Base-by-base conservation (phyloP, 345 rosid species). In the Brassica incana region DNA sequence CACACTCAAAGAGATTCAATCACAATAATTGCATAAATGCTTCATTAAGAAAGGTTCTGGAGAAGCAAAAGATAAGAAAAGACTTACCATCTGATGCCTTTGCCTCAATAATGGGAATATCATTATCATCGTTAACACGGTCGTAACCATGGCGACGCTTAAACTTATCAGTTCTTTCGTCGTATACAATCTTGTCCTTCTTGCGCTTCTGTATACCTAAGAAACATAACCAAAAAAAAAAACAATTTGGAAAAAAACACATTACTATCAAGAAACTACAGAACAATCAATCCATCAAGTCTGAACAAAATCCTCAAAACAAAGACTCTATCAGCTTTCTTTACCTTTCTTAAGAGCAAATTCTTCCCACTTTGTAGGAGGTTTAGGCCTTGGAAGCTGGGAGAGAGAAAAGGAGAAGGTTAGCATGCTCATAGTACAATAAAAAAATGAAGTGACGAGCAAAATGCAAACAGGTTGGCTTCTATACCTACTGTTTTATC, bases 71-170 rank as follows among this genome's bases (percentile, higher is more conserved):
- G n/a, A n/a, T n/a, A n/a, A n/a, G n/a, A n/a, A n/a, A n/a, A n/a
- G n/a, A n/a, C 79, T 62, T 85, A 95, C 98, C 99, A 81, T 91
- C 97, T 45, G 92, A 78, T 83, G 66, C 85, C 84, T 92, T 95
- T 80, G 98, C 97, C 75, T 91, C 99, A 52, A 92, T 87, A 72
- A 95, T 90, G 56, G 97, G 94, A 61, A 95, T 65, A 69, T 95
- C 98, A 54, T 84, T 76, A 85, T 95, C 98, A 81, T 95, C 95
- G 79, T 92, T 89, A 59, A 91, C 99, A 74, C 95, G 97, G 79
- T 95, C 97, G 67, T 90, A 95, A 63, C 99, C 97, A 85, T 82
- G 89, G 29, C 93, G 88, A 29, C 95, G 95, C 82, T 95, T 95
- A 90, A 97, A 95, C 20, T 87, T 58, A 62, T 84, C 84, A 23